Conservation (phyloP, 192 early-diverging fungal species). For the Mycoemilia scoparia region DNA sequence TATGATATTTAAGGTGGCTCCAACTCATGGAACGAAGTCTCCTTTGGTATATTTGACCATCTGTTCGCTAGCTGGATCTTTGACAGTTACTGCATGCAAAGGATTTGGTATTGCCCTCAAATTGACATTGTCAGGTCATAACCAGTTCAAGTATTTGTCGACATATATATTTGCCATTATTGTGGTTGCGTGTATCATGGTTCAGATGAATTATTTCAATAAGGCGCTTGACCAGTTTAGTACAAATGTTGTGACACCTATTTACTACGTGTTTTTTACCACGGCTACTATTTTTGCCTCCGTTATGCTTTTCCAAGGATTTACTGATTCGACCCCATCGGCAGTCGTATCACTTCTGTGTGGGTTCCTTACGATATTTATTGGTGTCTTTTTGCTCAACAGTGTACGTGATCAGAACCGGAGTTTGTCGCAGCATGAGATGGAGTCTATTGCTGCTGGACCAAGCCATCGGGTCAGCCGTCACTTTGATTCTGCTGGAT, state of each 20-base stretch:
- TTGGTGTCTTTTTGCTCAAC: conserved; percentile 77
- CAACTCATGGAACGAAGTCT: conserved; percentile 55
- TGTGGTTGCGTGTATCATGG: conserved; percentile 65
- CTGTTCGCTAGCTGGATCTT: conserved; percentile 89
- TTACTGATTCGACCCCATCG: conserved; percentile 47
- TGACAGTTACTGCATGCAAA: conserved; percentile 82
- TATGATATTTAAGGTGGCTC: conserved; percentile 70
- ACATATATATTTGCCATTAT: conserved; percentile 76
- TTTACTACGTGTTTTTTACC: conserved; percentile 94
- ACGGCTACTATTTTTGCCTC: conserved; percentile 84
- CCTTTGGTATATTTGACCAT: conserved; percentile 86
- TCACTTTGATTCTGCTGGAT: no score
- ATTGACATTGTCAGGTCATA: conserved; percentile 80
- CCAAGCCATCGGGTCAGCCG: no score
- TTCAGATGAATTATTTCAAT: conserved; percentile 97
- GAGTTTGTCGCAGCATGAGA: no score
- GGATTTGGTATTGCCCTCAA: conserved; percentile 85
- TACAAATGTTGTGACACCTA: conserved; percentile 73
- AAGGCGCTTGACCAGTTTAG: conserved; percentile 86
- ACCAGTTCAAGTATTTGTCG: conserved; percentile 76
- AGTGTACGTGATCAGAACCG: conserved; percentile 3
- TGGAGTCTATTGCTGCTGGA: no score
- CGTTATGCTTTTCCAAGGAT: conserved; percentile 74
- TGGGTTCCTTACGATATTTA: conserved; percentile 84
- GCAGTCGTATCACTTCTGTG: conserved; percentile 69